These are phyloP conservation scores for Bipolaris cookei DNA, from an alignment of 2,329 filamentous ascomycete species.

Conservation along the genomic window DNA sequence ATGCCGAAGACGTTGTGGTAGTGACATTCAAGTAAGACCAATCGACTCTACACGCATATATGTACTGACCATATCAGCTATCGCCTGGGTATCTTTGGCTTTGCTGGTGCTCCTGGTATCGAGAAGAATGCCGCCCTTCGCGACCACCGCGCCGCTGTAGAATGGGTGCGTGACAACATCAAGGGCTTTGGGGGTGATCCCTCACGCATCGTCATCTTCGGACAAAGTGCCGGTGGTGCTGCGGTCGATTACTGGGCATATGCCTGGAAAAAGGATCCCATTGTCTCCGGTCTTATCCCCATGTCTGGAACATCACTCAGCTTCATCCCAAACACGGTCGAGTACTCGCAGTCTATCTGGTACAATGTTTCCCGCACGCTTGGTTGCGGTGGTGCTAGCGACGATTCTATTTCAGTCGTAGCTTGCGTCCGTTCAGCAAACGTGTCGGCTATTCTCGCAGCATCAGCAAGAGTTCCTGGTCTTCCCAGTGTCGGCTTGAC, in stretches of 20 bases:
- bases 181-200: constrained; percentile 51
- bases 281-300: constrained; percentile 56
- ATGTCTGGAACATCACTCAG: constrained; percentile 56
- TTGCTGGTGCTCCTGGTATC: constrained; percentile 45
- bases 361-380: constrained; percentile 49
- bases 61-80: constrained; percentile 30
- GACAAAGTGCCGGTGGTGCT: constrained; percentile 49
- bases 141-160: constrained; percentile 38
- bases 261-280: constrained; percentile 56
- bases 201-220: constrained; percentile 48
- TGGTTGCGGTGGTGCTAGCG: constrained; percentile 41
- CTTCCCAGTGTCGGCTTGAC: constrained; percentile 32
- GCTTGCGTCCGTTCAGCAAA: constrained; percentile 47
- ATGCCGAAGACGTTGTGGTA: constrained; percentile 39
- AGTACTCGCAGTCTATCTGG: constrained; percentile 35
- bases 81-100: constrained; percentile 50
- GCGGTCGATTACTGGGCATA: constrained; percentile 59
- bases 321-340: constrained; percentile 36
- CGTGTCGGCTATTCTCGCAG: constrained; percentile 28
- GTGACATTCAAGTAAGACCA: constrained; percentile 35
- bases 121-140: constrained; percentile 47
- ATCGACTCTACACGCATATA: not conserved
- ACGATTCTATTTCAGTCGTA: constrained; percentile 37
- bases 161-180: constrained; percentile 53
- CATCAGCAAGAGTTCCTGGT: constrained; percentile 33